These are phyloP conservation scores for Podospora didyma DNA, from an alignment of 495 filamentous ascomycete species.

Conservation along the genomic window DNA sequence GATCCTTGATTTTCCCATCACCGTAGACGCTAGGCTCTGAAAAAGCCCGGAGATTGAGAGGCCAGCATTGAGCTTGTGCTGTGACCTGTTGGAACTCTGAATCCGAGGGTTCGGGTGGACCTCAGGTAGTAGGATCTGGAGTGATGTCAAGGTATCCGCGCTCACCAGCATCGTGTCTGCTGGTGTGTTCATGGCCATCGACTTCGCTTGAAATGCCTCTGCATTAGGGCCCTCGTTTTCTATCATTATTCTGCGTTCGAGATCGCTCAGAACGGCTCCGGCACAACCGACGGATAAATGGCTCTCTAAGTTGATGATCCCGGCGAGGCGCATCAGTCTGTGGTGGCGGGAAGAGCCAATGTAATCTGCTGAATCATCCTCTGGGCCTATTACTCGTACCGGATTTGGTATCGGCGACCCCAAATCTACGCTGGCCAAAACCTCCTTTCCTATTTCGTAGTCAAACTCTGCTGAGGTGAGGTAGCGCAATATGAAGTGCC, in stretches of 20 bases:
- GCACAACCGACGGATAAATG: constrained; percentile 63
- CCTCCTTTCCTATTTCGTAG: constrained; percentile 64
- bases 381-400: constrained; percentile 52
- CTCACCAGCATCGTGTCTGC: constrained; percentile 81
- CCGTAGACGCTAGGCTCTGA: constrained; percentile 69
- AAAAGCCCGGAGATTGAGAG: constrained; percentile 88
- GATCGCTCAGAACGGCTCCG: constrained; percentile 75
- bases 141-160: constrained; percentile 69
- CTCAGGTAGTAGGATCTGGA: constrained; percentile 84
- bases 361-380: constrained; percentile 44
- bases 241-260: constrained; percentile 65
- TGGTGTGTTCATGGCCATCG: constrained; percentile 74
- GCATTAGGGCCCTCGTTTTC: constrained; percentile 54
- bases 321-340: constrained; percentile 66
- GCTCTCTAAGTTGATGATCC: constrained; percentile 76
- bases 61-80: constrained; percentile 75
- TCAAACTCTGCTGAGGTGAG: constrained; percentile 75
- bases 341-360: constrained; percentile 54
- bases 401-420: constrained; percentile 43
- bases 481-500: constrained; percentile 68
- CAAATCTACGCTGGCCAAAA: constrained; percentile 56
- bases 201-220: constrained; percentile 56
- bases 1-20: constrained; percentile 73
- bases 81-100: constrained; percentile 65
- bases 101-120: constrained; percentile 80